phyloP scores from a whole-genome alignment of 306 rosid species.

The Ormosia emarginata region DNA sequence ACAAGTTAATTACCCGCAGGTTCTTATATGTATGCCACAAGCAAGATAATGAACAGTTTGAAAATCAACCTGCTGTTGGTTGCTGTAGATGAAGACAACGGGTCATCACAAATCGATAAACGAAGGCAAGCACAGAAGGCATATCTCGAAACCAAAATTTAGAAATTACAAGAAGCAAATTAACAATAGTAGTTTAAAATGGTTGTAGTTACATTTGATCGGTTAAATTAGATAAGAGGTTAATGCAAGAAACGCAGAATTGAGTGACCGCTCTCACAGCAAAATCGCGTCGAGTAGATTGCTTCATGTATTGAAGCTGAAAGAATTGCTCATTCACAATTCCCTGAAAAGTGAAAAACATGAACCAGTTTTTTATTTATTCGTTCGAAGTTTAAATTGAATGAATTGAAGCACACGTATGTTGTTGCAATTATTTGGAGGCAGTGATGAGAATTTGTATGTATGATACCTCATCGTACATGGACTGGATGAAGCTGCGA shows the following conservation, averaged over 20 bases:
- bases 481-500: neutral
- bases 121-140: neutral
- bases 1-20: neutral
- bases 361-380: too few species aligned
- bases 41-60: neutral
- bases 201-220: neutral
- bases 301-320: neutral
- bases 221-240: neutral
- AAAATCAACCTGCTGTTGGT: neutral
- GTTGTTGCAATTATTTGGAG: too few species aligned
- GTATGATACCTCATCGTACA: neutral
- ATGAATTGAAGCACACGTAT: too few species aligned
- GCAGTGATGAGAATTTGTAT: too few species aligned
- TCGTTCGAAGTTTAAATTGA: too few species aligned
- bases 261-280: neutral
- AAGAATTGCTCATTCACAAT: conserved; percentile 5
- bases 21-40: neutral
- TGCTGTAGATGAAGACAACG: neutral
- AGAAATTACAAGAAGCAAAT: neutral
- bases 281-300: neutral
- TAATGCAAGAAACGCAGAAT: neutral
- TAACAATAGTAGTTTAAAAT: too few species aligned
- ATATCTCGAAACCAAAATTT: neutral
- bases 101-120: neutral
- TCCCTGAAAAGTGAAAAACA: neutral